Percentiles rank a stretch among this genome's conserved stretches.
Conservation (phyloP, 345 rosid species). For the Aethionema arabicum region DNA sequence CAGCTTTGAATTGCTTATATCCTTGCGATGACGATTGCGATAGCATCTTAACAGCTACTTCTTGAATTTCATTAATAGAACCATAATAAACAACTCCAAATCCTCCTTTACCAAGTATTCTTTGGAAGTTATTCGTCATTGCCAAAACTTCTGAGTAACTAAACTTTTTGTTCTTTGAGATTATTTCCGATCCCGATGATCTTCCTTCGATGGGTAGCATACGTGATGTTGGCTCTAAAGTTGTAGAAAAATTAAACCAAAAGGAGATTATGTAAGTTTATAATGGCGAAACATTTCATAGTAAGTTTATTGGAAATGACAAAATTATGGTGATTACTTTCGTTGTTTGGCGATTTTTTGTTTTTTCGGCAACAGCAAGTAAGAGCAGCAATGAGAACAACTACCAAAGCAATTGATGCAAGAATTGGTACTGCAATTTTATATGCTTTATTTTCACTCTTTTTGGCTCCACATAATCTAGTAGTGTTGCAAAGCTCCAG, state of each 20-base stretch:
- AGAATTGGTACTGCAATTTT: slow-evolving; percentile 28
- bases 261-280: neutral
- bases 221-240: slow-evolving; percentile 20
- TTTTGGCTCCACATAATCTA: neutral
- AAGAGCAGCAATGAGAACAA: neutral
- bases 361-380: neutral
- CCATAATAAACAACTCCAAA: slow-evolving; percentile 59
- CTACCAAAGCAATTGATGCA: slow-evolving; percentile 11
- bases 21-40: slow-evolving; percentile 37
- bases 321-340: neutral
- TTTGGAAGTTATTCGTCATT: slow-evolving; percentile 47
- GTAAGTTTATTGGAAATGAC: neutral
- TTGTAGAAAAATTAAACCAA: neutral
- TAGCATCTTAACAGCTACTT: slow-evolving; percentile 40
- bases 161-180: slow-evolving; percentile 28
- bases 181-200: slow-evolving; percentile 1
- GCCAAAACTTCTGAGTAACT: slow-evolving; percentile 29
- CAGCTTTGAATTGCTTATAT: slow-evolving; percentile 35
- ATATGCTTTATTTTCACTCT: neutral
- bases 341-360: neutral
- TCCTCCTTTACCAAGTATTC: slow-evolving; percentile 49
- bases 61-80: slow-evolving; percentile 10
- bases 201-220: slow-evolving; percentile 13
- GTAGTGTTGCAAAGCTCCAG: neutral
- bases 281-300: neutral